phyloP scores from a whole-genome alignment of 2,329 filamentous ascomycete species.

The Claviceps africana region DNA sequence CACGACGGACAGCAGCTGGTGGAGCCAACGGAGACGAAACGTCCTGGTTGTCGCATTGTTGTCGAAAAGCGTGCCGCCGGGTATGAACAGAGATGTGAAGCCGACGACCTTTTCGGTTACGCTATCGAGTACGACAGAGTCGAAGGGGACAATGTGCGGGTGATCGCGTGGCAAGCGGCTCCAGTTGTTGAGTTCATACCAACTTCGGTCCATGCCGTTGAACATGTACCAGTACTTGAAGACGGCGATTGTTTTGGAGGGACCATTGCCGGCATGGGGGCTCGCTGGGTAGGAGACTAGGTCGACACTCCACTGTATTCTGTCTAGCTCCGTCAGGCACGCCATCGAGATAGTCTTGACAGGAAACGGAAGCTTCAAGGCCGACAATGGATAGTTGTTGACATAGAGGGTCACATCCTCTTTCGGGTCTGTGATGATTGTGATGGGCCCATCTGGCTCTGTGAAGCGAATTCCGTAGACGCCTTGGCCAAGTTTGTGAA shows the following conservation, averaged over 20 bases:
- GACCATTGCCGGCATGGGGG: constrained; percentile 1
- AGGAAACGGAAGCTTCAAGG: constrained; percentile 8
- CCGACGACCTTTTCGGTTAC: constrained; percentile 16
- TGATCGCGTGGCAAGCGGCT: constrained; percentile 21
- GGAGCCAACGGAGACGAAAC: constrained; percentile 23
- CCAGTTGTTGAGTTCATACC: constrained; percentile 22
- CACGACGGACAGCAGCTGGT: constrained; percentile 22
- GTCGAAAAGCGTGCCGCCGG: constrained; percentile 19
- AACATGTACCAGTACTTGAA: constrained; percentile 23
- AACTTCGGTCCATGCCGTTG: constrained; percentile 10
- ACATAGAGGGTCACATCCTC: constrained; percentile 16
- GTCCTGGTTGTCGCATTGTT: constrained; percentile 12
- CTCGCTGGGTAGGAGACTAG: constrained; percentile 9
- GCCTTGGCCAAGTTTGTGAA: constrained; percentile 8
- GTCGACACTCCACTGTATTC: constrained; percentile 15
- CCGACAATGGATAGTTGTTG: constrained; percentile 12
- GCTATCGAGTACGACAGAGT: constrained; percentile 20
- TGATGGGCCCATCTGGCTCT: constrained; percentile 7
- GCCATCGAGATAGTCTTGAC: constrained; percentile 6
- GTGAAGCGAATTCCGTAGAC: constrained; percentile 12
- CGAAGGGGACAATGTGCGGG: constrained; percentile 23
- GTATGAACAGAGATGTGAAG: constrained; percentile 12
- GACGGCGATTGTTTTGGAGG: constrained; percentile 8
- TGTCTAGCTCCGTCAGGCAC: constrained; percentile 16
- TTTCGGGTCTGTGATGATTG: constrained; percentile 10